Percentiles rank a stretch among this genome's conserved stretches.
Conservation (phyloP, 352 stramenopile genomes). For the Globisporangium carolinianum region DNA sequence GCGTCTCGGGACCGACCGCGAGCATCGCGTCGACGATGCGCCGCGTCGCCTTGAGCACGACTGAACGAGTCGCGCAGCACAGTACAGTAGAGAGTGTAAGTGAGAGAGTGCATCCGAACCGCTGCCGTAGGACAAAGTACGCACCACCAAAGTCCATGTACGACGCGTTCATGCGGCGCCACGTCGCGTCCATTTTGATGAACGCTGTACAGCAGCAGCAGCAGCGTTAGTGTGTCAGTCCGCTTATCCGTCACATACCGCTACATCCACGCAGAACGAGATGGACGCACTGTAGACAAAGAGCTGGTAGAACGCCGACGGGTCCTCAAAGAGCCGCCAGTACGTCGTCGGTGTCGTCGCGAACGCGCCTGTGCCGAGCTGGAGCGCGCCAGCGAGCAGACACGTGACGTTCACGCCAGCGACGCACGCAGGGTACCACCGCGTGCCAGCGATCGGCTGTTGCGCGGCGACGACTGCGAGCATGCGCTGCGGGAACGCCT, state of each 20-base stretch:
- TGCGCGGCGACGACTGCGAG: slow-evolving; percentile 44
- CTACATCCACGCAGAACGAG: not conserved
- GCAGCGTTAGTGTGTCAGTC: not conserved
- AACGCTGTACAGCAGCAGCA: slow-evolving; percentile 31
- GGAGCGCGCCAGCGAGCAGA: slow-evolving; percentile 58
- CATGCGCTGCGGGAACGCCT: slow-evolving; percentile 70
- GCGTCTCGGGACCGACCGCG: slow-evolving; percentile 34
- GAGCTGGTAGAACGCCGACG: slow-evolving; percentile 76
- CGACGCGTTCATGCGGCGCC: slow-evolving; percentile 69
- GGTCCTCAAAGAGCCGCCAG: slow-evolving; percentile 81
- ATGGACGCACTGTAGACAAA: slow-evolving; percentile 40
- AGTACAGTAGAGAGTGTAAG: not conserved
- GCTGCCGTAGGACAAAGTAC: not conserved
- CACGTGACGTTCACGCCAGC: slow-evolving; percentile 84
- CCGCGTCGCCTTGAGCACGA: slow-evolving; percentile 66
- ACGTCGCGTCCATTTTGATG: slow-evolving; percentile 81
- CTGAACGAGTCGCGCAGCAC: slow-evolving; percentile 15
- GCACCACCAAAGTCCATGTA: slow-evolving; percentile 86
- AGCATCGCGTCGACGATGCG: slow-evolving; percentile 58
- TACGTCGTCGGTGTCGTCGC: slow-evolving; percentile 27
- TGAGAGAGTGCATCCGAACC: not conserved
- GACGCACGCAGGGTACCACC: slow-evolving; percentile 79
- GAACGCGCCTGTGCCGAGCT: slow-evolving; percentile 63
- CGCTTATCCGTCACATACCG: not conserved
- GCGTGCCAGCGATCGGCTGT: slow-evolving; percentile 31